These are phyloP conservation scores for Suillus tomentosus DNA, from an alignment of 768 basidiomycete genomes.

Conservation along the genomic window DNA sequence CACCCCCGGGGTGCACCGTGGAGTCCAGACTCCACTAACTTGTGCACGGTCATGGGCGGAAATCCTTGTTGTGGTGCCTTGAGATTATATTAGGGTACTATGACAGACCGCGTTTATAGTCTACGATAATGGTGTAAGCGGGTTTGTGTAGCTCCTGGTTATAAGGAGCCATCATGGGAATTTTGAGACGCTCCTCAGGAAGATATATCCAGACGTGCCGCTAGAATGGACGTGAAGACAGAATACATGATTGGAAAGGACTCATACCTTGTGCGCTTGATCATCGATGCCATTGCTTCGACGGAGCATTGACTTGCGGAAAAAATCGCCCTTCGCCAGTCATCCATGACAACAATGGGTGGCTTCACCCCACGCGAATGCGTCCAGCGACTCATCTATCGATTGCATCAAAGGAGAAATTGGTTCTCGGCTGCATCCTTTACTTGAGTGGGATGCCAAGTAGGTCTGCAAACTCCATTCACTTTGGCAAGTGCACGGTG, in stretches of 20 bases:
- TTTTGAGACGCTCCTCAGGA: constrained; percentile 69
- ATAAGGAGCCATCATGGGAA: constrained; percentile 86
- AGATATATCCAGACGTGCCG: constrained; percentile 89
- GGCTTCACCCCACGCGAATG: constrained; percentile 82
- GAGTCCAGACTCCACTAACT: constrained; percentile 60
- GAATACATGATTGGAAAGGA: background rate
- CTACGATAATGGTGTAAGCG: constrained; percentile 94
- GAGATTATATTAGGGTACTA: background rate
- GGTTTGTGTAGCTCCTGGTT: constrained; percentile 92
- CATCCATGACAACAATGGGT: constrained; percentile 97
- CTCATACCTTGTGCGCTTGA: constrained; percentile 87
- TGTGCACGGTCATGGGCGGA: constrained; percentile 92
- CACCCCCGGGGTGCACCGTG: constrained; percentile 40
- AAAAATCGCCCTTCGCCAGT: constrained; percentile 89
- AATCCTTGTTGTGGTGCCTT: constrained; percentile 94
- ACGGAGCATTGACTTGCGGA: constrained; percentile 83
- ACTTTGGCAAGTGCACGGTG: background rate
- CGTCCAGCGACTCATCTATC: constrained; percentile 76
- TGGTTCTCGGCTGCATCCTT: constrained; percentile 24
- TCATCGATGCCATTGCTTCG: constrained; percentile 99
- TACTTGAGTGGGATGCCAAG: constrained; percentile 27
- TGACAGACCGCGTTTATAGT: constrained; percentile 80
- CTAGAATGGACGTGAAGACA: constrained; percentile 42
- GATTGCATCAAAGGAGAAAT: constrained; percentile 68
- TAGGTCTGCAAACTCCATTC: background rate